Base-by-base conservation (phyloP, 1,284 basidiomycete genomes). In the Ceratobasidium sp. region DNA sequence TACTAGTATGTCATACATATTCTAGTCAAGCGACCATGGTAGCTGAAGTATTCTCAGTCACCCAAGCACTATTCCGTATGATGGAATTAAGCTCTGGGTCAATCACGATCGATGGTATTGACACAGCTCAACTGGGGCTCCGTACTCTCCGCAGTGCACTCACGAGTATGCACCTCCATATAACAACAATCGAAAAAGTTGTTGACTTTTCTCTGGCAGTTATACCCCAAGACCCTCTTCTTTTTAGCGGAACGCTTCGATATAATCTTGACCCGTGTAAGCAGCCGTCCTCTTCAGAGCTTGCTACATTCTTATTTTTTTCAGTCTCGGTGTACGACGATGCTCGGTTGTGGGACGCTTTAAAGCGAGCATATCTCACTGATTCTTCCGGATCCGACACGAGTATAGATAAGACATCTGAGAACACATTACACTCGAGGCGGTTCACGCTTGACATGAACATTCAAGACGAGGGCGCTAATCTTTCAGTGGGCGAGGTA, bases 401-500 rank as follows among this genome's bases (percentile, higher is more conserved):
- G 59, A 89, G 28, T 80, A 82, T 23, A 82, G 85, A 86, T 64
- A 81, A 89, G 10, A 83, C 88, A 54, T 84, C 84, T 15, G 84
- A 83, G 33, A 28, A 40, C 20, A 17, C 73, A 54, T 66, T 57
- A 42, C 52, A 17, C 33, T 48, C 65, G 15, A 65, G 62, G 5
- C 88, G 89, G 69, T 96, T 96, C 85, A 92, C 88, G 26, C 87
- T 97, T 15, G 95, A 97, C 83, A 93, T 90, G 54, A 84, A 90
- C 1, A 90, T 97, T 78, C 94, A 96, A 79, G 93, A 93, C 78
- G 96, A 97, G 83, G 96, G 96, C 38, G 86, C 86, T 28, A 97
- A 97, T 83, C 82, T 97, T 77, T 92, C 91, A 65, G 91, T 92
- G 54, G 91, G 92, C 38, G 69, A 71, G 69, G 69, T 71, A 42